Conservation (phyloP, 2,329 filamentous ascomycete species). For the Podosphaera fusca region DNA sequence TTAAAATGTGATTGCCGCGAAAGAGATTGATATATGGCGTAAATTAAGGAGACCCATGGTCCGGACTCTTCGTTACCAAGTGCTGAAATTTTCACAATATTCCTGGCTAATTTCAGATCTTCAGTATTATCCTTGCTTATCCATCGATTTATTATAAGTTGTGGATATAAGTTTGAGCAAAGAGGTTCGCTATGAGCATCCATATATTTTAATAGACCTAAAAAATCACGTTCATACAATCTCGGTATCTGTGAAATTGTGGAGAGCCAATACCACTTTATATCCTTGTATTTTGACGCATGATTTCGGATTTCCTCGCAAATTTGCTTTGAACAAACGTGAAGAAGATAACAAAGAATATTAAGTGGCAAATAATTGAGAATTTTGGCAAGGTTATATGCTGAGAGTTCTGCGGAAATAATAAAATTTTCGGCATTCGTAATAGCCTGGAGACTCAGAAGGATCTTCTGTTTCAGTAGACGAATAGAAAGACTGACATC, state of each 20-base stretch:
- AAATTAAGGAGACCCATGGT: neutral
- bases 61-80: neutral
- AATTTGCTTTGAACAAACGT: neutral
- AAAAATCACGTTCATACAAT: neutral
- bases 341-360: neutral
- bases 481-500: neutral
- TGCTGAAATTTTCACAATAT: neutral
- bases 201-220: neutral
- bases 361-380: neutral
- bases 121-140: neutral
- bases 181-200: neutral
- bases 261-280: conserved; percentile 1
- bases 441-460: neutral
- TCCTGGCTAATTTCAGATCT: neutral
- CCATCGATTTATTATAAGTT: conserved; percentile 1
- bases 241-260: neutral
- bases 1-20: neutral
- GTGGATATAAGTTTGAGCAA: neutral
- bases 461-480: neutral
- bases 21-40: neutral
- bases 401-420: neutral
- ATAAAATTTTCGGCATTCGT: neutral
- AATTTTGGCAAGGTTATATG: neutral
- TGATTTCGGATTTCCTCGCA: neutral
- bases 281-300: neutral